A percentile compares a stretch with the other conserved stretches of the same genome.
These are phyloP conservation scores for Tricladium varicosporioides DNA, from an alignment of 2,329 filamentous ascomycete genomes.

Conservation along the genomic window DNA sequence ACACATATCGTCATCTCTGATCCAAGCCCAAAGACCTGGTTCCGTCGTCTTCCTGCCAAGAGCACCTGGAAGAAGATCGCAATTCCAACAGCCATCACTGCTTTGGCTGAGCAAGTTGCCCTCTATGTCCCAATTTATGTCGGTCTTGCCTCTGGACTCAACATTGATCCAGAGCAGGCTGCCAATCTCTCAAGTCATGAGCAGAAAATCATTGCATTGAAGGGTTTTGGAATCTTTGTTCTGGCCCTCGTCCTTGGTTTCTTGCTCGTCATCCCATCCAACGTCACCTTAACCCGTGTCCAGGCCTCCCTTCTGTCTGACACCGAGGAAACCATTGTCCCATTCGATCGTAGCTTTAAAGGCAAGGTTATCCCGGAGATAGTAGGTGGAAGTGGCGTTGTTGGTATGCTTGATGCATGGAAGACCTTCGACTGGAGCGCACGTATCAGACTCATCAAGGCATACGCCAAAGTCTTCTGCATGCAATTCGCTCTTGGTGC, in stretches of 20 bases:
- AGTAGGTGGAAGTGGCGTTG: constrained; percentile 68
- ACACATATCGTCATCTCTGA: constrained; percentile 81
- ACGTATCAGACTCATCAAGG: constrained; percentile 69
- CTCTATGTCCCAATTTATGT: constrained; percentile 47
- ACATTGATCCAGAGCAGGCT: constrained; percentile 13
- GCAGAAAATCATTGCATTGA: constrained; percentile 39
- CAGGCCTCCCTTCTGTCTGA: constrained; percentile 84
- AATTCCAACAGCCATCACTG: constrained; percentile 62
- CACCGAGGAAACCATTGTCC: constrained; percentile 78
- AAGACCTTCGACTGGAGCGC: constrained; percentile 70
- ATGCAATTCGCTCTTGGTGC: constrained; percentile 49
- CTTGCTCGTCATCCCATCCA: constrained; percentile 70
- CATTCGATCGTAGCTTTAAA: constrained; percentile 84
- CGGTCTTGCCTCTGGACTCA: constrained; percentile 40
- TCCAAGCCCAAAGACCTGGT: constrained; percentile 62
- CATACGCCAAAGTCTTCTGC: constrained; percentile 69
- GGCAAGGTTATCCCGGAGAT: constrained; percentile 74
- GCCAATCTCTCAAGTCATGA: constrained; percentile 35
- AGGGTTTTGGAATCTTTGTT: constrained; percentile 45
- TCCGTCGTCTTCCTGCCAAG: constrained; percentile 61
- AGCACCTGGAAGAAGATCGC: constrained; percentile 67
- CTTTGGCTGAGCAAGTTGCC: constrained; percentile 53
- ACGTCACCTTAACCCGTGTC: constrained; percentile 75
- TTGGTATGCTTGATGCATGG: constrained; percentile 76
- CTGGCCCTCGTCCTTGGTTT: constrained; percentile 51